These are phyloP conservation scores for Pascua sp. DNA, from an alignment of 1,284 basidiomycete genomes.

Conservation along the genomic window DNA sequence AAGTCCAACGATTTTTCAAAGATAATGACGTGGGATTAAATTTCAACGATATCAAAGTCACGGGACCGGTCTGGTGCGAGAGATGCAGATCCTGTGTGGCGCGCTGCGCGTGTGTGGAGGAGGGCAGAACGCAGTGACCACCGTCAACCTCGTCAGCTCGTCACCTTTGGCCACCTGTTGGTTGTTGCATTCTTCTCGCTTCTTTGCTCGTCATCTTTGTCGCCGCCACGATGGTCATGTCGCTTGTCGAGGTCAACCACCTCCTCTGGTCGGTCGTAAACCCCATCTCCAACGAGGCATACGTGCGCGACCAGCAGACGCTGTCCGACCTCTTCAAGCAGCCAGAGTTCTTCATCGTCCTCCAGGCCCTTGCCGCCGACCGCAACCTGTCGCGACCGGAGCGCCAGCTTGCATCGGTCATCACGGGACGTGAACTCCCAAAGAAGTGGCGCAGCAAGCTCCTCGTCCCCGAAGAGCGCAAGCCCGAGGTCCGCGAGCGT, in stretches of 20 bases:
- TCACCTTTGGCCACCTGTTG: background rate
- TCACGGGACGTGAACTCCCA: constrained; percentile 46
- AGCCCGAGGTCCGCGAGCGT: constrained; percentile 40
- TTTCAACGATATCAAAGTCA: too few relatives aligned
- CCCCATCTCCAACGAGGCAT: constrained; percentile 34
- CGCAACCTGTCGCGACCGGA: constrained; percentile 33
- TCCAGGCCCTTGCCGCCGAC: constrained; percentile 42
- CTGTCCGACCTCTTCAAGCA: constrained; percentile 41
- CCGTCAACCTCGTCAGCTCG: too few relatives aligned
- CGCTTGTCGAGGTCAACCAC: constrained; percentile 1
- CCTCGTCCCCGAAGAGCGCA: constrained; percentile 44
- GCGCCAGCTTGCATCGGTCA: constrained; percentile 41
- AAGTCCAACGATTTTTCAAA: too few relatives aligned
- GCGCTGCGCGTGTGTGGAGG: too few relatives aligned
- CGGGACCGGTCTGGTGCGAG: too few relatives aligned
- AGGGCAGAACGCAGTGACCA: background rate
- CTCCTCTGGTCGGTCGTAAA: constrained; percentile 38
- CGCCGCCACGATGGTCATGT: constrained; percentile 12
- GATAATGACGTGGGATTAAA: too few relatives aligned
- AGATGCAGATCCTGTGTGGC: too few relatives aligned
- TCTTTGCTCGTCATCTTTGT: background rate
- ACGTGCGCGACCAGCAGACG: constrained; percentile 37
- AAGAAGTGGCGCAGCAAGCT: constrained; percentile 49
- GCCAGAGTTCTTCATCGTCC: constrained; percentile 43
- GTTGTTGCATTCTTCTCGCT: background rate